Evolutionary conservation across 176 grass and related monocot species (phyloP), one percentile per base, ranked within the genome.

Genomic region (Melocanna baccifera): DNA sequence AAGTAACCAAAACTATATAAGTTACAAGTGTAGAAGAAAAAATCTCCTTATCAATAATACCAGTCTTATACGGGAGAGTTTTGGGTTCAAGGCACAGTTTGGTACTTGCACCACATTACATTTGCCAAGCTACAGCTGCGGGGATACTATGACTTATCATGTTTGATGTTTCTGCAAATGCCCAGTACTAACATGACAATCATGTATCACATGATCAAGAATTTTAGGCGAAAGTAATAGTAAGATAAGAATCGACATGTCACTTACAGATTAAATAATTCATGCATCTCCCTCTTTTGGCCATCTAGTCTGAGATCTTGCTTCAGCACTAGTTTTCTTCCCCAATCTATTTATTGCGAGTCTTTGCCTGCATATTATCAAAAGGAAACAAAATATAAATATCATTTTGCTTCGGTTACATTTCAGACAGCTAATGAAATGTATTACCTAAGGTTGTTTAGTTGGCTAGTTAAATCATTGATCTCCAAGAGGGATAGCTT

Each of bases 401-500:
- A 58, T 22, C 36, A 62, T 56, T 20, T 53, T 69, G 13, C 20
- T 47, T 40, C 56, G 26, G 9, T 45, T 37, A 66, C 28, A 79
- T 23, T 67, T 42, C 50, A n/a, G 1, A 57, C 10, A 63, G 72
- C 34, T 37, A 25, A 58, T 56, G 34, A 69, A 47, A 69, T 61
- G 68, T 26, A 7, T 75, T 80, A 90, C 82, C 78, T 90, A 53
- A 90, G 45, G 16, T 78, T 88, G 12, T 82, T 85, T 50, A 93
- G 67, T 6, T 90, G 82, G 73, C 46, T 83, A 22, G 78, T 93
- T 52, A 93, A 83, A 86, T 93, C 85, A 88, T 63, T 86, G 19
- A 90, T 88, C 82, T 93, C 85, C 85, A 90, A 19, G 73, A 84
- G 58, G 30, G 88, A 88, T 6, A 90, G 78, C 82, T 90, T 88